A percentile compares a stretch with the other conserved stretches of the same genome.
phyloP scores from a whole-genome alignment of 257 asterid genomes.

The Voacanga thouarsii region DNA sequence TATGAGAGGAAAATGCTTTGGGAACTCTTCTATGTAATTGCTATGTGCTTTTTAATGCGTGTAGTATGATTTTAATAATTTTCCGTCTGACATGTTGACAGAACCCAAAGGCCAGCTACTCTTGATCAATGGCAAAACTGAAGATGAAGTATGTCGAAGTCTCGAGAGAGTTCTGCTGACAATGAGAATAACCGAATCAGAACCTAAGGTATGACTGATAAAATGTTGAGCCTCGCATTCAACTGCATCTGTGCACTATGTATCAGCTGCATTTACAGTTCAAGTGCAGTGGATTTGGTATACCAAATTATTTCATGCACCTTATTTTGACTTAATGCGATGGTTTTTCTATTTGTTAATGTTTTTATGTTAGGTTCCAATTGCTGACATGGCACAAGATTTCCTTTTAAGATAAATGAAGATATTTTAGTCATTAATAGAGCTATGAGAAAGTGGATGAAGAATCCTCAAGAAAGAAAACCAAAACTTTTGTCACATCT shows the following conservation, averaged over 20 bases:
- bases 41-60: not conserved
- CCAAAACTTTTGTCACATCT: not conserved
- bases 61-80: not conserved
- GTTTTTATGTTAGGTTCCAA: not conserved
- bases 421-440: not conserved
- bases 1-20: not conserved
- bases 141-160: constrained; percentile 86
- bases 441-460: not conserved
- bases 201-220: constrained; percentile 62
- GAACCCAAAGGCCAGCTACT: constrained; percentile 99
- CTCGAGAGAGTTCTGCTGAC: constrained; percentile 95
- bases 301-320: not conserved
- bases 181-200: constrained; percentile 85
- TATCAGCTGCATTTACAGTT: not conserved
- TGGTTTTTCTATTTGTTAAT: not conserved
- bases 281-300: not conserved
- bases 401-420: not conserved
- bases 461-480: not conserved
- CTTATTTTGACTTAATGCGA: not conserved
- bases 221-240: not conserved
- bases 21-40: not conserved
- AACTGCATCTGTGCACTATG: not conserved
- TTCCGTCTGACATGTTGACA: constrained; percentile 38
- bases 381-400: not conserved
- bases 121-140: constrained; percentile 84